These are phyloP conservation scores for Candida freyschussii DNA, from an alignment of 1,139 yeast species.

Conservation along the genomic window DNA sequence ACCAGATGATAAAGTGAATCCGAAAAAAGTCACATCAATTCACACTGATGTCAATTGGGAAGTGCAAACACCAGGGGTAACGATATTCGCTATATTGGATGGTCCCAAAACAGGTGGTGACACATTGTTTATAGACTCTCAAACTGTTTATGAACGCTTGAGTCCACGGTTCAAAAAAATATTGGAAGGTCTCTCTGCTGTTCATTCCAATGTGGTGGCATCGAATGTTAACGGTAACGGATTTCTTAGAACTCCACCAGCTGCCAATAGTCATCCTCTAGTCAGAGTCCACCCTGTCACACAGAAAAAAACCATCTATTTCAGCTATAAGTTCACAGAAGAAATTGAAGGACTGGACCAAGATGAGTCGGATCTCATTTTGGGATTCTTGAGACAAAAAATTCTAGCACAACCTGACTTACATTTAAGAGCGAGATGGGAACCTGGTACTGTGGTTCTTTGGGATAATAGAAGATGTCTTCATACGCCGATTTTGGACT, in stretches of 20 bases:
- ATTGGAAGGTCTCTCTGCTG: constrained; percentile 45
- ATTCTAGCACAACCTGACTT: constrained; percentile 47
- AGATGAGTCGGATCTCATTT: constrained; percentile 49
- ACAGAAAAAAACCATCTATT: constrained; percentile 45
- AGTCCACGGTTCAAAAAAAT: constrained; percentile 48
- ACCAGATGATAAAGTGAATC: constrained; percentile 11
- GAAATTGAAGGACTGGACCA: constrained; percentile 50
- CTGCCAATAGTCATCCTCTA: constrained; percentile 47
- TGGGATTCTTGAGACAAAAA: constrained; percentile 45
- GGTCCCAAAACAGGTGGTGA: constrained; percentile 58
- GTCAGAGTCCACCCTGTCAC: constrained; percentile 57
- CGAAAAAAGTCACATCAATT: not conserved
- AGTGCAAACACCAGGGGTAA: constrained; percentile 58
- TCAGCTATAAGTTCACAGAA: constrained; percentile 52
- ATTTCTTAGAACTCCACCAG: constrained; percentile 46
- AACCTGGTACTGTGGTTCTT: constrained; percentile 49
- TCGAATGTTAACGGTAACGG: constrained; percentile 41
- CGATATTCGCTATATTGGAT: constrained; percentile 48
- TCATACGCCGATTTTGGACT: constrained; percentile 2
- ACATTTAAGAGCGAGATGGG: constrained; percentile 56
- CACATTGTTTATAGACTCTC: constrained; percentile 51
- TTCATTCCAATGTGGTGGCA: constrained; percentile 49
- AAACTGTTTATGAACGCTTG: constrained; percentile 53
- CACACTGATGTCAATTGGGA: constrained; percentile 52
- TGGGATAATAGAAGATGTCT: constrained; percentile 21